A percentile compares a stretch with the other conserved stretches of the same genome.
Conservation (phyloP, 1,284 basidiomycete species). For the Flammula alnicola region DNA sequence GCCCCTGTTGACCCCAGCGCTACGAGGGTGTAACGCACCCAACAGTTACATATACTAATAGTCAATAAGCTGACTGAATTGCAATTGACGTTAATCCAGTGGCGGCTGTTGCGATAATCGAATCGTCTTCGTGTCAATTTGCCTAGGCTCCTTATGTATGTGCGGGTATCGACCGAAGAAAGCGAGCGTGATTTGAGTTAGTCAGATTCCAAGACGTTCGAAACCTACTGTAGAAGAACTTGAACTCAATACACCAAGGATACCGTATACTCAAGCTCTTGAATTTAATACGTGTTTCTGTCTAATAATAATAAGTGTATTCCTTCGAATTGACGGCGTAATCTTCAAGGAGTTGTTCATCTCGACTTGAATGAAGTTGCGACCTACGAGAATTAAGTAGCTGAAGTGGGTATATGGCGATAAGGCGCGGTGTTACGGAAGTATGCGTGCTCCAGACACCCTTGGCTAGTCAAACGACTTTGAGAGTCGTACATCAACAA, state of each 20-base stretch:
- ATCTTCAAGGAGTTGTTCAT: neutral
- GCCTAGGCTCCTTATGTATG: neutral
- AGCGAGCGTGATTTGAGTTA: no score
- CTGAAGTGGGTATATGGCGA: slow-evolving; percentile 4
- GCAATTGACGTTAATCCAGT: neutral
- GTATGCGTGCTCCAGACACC: slow-evolving; percentile 17
- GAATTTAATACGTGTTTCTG: slow-evolving; percentile 3
- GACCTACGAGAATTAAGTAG: neutral
- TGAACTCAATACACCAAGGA: neutral
- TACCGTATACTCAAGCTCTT: no score
- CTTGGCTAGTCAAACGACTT: slow-evolving; percentile 12
- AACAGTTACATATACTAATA: neutral
- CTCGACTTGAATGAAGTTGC: neutral
- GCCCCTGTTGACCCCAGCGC: no score
- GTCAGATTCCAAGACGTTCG: neutral
- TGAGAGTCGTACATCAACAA: slow-evolving; percentile 21
- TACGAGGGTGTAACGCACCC: no score
- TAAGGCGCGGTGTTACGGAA: slow-evolving; percentile 17
- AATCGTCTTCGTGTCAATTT: neutral
- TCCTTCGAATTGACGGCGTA: no score
- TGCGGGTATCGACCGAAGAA: slow-evolving; percentile 4
- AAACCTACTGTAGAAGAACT: no score
- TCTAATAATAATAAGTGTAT: no score
- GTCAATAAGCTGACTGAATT: neutral
- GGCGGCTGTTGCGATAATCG: slow-evolving; percentile 8